Conservation (phyloP, 768 basidiomycete genomes). For the Serendipita indica region DNA sequence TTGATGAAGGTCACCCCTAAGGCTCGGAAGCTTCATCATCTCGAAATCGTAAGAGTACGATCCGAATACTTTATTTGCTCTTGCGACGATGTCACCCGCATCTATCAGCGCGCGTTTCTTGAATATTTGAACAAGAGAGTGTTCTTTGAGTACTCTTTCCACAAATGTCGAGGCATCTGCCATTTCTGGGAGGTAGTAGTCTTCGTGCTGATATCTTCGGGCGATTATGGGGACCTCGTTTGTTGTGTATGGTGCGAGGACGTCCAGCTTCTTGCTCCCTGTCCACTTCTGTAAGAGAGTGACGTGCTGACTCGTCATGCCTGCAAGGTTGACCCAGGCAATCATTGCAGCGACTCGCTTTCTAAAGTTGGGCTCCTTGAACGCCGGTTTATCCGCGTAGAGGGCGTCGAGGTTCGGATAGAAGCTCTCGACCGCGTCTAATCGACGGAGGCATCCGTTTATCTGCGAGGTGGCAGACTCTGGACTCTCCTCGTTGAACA, state of each 20-base stretch:
- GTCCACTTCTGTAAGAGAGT: slow-evolving; percentile 81
- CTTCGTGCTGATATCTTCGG: slow-evolving; percentile 20
- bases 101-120: slow-evolving; percentile 62
- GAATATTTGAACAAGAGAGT: slow-evolving; percentile 88
- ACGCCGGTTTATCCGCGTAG: slow-evolving; percentile 59
- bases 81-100: not conserved
- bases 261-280: slow-evolving; percentile 78
- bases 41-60: slow-evolving; percentile 36
- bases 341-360: slow-evolving; percentile 78
- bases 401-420: slow-evolving; percentile 77
- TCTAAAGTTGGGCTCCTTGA: slow-evolving; percentile 50
- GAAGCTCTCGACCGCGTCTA: slow-evolving; percentile 71
- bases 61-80: slow-evolving; percentile 1
- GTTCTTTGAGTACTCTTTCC: slow-evolving; percentile 88
- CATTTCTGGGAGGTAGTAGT: slow-evolving; percentile 19
- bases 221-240: slow-evolving; percentile 36
- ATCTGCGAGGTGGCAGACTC: slow-evolving; percentile 39
- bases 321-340: slow-evolving; percentile 82
- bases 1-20: slow-evolving; percentile 76
- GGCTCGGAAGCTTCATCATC: slow-evolving; percentile 82
- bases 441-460: slow-evolving; percentile 47
- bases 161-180: slow-evolving; percentile 75
- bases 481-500: slow-evolving; percentile 32
- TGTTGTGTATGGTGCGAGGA: slow-evolving; percentile 61
- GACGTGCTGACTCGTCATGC: slow-evolving; percentile 72